Conservation (phyloP, 768 basidiomycete genomes). For the Chalciporus piperatus region DNA sequence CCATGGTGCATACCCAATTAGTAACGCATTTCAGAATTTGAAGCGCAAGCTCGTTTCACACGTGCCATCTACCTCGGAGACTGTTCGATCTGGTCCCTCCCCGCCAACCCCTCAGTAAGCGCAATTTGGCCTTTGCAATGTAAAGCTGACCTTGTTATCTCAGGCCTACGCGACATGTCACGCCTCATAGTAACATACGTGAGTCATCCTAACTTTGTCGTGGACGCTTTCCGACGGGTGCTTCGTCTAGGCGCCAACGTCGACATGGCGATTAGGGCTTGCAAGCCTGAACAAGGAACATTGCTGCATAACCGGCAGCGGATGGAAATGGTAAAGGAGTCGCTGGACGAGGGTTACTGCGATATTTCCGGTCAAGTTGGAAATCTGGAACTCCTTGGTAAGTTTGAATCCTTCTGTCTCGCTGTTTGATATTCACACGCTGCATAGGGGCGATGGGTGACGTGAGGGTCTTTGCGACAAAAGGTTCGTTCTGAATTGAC, state of each 20-base stretch:
- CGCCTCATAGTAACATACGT: slow-evolving; percentile 46
- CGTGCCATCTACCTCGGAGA: slow-evolving; percentile 17
- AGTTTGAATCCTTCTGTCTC: slow-evolving; percentile 12
- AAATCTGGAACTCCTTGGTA: slow-evolving; percentile 63
- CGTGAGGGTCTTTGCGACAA: slow-evolving; percentile 60
- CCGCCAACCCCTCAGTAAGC: slow-evolving; percentile 20
- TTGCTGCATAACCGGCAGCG: slow-evolving; percentile 61
- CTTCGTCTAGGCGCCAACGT: slow-evolving; percentile 51
- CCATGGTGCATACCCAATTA: slow-evolving; percentile 4
- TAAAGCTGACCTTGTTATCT: neutral
- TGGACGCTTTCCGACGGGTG: neutral
- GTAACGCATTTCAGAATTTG: slow-evolving; percentile 24
- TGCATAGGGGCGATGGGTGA: slow-evolving; percentile 55
- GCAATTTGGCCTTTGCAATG: neutral
- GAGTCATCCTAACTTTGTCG: slow-evolving; percentile 4
- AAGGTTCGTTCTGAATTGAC: slow-evolving; percentile 40
- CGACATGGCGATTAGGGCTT: slow-evolving; percentile 69
- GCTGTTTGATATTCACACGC: slow-evolving; percentile 2
- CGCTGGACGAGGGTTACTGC: slow-evolving; percentile 79
- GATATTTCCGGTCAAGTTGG: slow-evolving; percentile 66
- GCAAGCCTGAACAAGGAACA: slow-evolving; percentile 62
- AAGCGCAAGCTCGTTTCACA: slow-evolving; percentile 26
- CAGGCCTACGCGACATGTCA: slow-evolving; percentile 30
- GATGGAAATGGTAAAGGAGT: slow-evolving; percentile 72
- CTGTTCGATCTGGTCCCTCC: slow-evolving; percentile 12